Base-by-base conservation (phyloP, 257 asterid genomes). In the Hygrophila difformis region DNA sequence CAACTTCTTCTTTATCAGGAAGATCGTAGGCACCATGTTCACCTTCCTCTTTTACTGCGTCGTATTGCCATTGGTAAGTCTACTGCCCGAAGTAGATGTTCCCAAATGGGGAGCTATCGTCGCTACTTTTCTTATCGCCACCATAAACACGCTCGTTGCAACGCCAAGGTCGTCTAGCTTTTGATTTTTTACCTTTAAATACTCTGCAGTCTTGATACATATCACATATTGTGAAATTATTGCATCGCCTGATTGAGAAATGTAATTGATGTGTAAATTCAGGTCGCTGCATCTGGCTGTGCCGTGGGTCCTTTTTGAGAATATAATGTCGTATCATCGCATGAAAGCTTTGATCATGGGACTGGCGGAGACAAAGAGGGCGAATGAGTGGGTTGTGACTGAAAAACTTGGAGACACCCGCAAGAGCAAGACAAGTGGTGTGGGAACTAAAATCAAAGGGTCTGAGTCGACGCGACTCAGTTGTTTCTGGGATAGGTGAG, bases 271-370 rank as follows among this genome's bases (percentile, higher is more conserved):
- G n/a, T n/a, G n/a, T n/a, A 22, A 28, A 22, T 5, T 39, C 61
- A 81, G 93, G 66, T 84, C 94, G 1, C 11, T 81, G 29, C 79
- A 77, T 62, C 54, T 84, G 60, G 62, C 79, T 52, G 49, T 77
- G 23, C 81, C 76, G 28, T 84, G 95, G 95, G 76, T 81, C 34
- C 82, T 84, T 3, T 84, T 84, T 16, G 95, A 84, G 71, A 84
- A 81, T 61, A 68, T 75, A 39, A 81, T 81, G 95, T 65, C 89
- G 4, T 69, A 80, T 35, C 95, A 84, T 50, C 70, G 89, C 17
- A 76, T 78, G 5, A 84, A 84, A 60, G 93, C 75, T 12, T 56
- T 76, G 5, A 22, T 84, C 51, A 67, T 73, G 14, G 93, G 95
- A 5, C 60, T 84, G 52, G 39, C 78, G 15, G 86, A 76, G 58